Base-by-base conservation (phyloP, 345 rosid genomes). In the Camelina laxa region DNA sequence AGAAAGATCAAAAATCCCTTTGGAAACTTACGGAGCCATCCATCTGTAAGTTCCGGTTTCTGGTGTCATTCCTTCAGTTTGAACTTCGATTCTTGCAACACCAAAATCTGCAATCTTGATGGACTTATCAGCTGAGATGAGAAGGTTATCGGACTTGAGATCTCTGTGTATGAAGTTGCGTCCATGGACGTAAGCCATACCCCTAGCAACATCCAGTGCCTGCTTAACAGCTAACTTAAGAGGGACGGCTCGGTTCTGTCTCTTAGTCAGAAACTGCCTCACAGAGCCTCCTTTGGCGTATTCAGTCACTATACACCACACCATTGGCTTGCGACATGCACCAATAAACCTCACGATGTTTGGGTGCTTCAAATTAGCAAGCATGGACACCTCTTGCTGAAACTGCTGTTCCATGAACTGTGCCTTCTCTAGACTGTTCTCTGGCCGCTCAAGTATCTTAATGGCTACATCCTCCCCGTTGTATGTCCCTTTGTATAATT, bases 31-130 rank as follows among this genome's bases (percentile, higher is more conserved):
- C 82, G 85, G 87, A 41, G 87, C 85, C 85, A 85, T 82, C 84
- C 88, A 85, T 51, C 85, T 70, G 75, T 78, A 85, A 9, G 84
- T 85, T 56, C 88, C 86, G 10, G 86, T 82, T 38, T 79, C 80
- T 24, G 88, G 86, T n/a, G 88, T 82, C 88, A 85, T 85, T 45
- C 80, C 81, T 60, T 82, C 82, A 0, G 82, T 69, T n/a, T 80
- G 79, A 27, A 75, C 82, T 62, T 84, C 82, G 19, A 82, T 80
- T 17, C 85, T 76, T 1, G 85, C 87, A 33, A 82, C 76, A 17
- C 88, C 88, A 30, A 82, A 85, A 63, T 82, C 85, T 0, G 85
- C 87, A 80, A 84, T 80, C 66, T 84, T 84, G 31, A 85, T 84
- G 0, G 87, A 78, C 41, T 70, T 80, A 59, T 84, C 84, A 0